Conservation (phyloP, 306 rosid genomes). For the Begonia loranthoides region DNA sequence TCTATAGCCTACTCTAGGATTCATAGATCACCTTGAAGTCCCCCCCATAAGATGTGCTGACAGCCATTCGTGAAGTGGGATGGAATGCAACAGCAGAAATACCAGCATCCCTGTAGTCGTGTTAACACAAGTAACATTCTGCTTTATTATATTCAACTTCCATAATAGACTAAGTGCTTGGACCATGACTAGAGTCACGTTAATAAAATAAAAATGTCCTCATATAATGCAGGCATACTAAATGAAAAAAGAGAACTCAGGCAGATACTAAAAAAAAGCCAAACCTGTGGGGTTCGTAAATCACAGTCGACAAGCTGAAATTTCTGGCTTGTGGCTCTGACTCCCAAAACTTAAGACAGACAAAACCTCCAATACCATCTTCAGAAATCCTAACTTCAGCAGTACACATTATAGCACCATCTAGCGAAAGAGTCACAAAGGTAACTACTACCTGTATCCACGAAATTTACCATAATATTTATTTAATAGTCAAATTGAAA, state of each 20-base stretch:
- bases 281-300: conserved; percentile 94
- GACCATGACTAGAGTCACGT: not conserved
- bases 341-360: conserved; percentile 85
- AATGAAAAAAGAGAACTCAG: conserved; percentile 1
- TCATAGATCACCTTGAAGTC: conserved; percentile 75
- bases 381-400: conserved; percentile 75
- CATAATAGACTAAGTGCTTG: too few species aligned
- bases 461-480: conserved; percentile 13
- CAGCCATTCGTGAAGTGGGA: conserved; percentile 65
- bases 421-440: conserved; percentile 48
- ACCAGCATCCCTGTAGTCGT: conserved; percentile 49
- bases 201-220: not conserved
- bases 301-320: conserved; percentile 59
- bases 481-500: not conserved
- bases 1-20: too few species aligned
- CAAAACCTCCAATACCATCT: conserved; percentile 71
- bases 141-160: too few species aligned
- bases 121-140: conserved; percentile 3
- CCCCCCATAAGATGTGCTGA: conserved; percentile 76
- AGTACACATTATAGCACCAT: conserved; percentile 87
- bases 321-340: conserved; percentile 43
- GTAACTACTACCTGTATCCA: conserved; percentile 53
- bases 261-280: conserved; percentile 3
- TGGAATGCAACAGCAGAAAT: conserved; percentile 69
- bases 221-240: not conserved